Percentiles rank a stretch among this genome's conserved stretches.
Evolutionary conservation across 2,329 filamentous ascomycete genomes (phyloP).

Genomic region (Nannizziopsis arthrosporioides): DNA sequence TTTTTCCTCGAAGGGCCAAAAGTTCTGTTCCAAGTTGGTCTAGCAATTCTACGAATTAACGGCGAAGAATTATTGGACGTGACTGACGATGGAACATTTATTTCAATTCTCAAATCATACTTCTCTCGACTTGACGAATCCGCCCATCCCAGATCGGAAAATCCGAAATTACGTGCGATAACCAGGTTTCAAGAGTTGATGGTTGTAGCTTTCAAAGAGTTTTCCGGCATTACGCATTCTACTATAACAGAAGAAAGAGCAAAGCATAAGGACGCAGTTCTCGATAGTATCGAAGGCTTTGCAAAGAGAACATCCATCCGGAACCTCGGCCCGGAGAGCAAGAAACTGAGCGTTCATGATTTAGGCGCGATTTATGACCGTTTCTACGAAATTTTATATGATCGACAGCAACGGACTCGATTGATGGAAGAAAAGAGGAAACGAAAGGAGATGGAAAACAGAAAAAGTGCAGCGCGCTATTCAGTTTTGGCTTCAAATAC

Average conservation of each 20-base stretch:
- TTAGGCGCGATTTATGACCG: slow-evolving; percentile 84
- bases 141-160: slow-evolving; percentile 89
- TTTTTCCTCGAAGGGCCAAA: slow-evolving; percentile 98
- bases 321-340: slow-evolving; percentile 91
- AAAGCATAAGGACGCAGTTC: slow-evolving; percentile 86
- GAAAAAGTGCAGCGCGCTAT: slow-evolving; percentile 25
- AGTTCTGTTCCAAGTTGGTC: slow-evolving; percentile 88
- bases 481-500: slow-evolving; percentile 37
- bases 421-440: slow-evolving; percentile 65
- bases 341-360: slow-evolving; percentile 73
- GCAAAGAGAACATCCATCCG: slow-evolving; percentile 92
- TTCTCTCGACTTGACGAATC: slow-evolving; percentile 90
- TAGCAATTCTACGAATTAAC: slow-evolving; percentile 95
- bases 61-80: slow-evolving; percentile 91
- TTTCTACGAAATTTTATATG: slow-evolving; percentile 85
- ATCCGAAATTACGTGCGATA: slow-evolving; percentile 83
- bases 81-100: slow-evolving; percentile 88
- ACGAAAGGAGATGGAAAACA: slow-evolving; percentile 50
- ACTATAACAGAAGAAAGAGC: slow-evolving; percentile 79
- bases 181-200: slow-evolving; percentile 96
- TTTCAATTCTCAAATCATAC: slow-evolving; percentile 89
- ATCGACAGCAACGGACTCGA: slow-evolving; percentile 71
- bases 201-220: slow-evolving; percentile 98
- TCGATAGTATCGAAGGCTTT: slow-evolving; percentile 94
- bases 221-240: slow-evolving; percentile 85